Percentiles rank a stretch among this genome's conserved stretches.
Evolutionary conservation across 2,329 filamentous ascomycete genomes (phyloP).

Genomic region (Sporothrix brasiliensis): DNA sequence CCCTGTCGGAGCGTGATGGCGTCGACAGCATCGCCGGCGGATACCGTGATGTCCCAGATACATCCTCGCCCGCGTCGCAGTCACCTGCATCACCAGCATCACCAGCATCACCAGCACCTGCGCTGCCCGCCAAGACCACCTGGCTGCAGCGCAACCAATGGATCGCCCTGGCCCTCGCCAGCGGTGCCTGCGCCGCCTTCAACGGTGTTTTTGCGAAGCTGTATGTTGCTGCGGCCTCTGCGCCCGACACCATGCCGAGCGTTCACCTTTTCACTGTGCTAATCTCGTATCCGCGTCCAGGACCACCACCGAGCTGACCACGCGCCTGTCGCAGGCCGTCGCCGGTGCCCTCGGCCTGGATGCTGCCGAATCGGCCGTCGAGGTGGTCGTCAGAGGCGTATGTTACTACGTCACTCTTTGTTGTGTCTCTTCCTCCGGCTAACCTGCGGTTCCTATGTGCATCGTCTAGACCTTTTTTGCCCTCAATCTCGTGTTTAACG

Average conservation of each 20-base stretch:
- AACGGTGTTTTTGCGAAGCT: slow-evolving; percentile 85
- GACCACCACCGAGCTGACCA: slow-evolving; percentile 60
- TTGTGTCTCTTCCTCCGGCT: background rate
- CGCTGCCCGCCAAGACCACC: background rate
- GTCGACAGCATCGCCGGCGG: background rate
- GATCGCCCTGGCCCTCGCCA: slow-evolving; percentile 71
- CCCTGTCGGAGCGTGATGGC: background rate
- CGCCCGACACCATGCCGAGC: no score
- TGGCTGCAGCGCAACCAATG: slow-evolving; percentile 52
- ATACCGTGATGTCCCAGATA: background rate
- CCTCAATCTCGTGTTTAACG: slow-evolving; percentile 75
- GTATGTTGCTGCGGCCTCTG: slow-evolving; percentile 49
- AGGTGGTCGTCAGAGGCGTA: slow-evolving; percentile 55
- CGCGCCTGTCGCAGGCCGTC: slow-evolving; percentile 51
- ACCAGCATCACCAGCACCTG: background rate
- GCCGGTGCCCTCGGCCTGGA: slow-evolving; percentile 51
- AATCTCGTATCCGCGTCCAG: slow-evolving; percentile 41
- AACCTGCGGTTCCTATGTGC: background rate
- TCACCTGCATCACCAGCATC: background rate
- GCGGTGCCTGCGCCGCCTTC: slow-evolving; percentile 75
- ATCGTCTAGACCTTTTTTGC: slow-evolving; percentile 68
- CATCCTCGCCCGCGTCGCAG: background rate
- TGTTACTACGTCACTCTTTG: slow-evolving; percentile 38
- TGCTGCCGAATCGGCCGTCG: slow-evolving; percentile 48
- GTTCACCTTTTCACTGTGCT: background rate